Evolutionary conservation across 805 yeast species (phyloP), one percentile per base, ranked within the genome.

Genomic region (Candida maesae): DNA sequence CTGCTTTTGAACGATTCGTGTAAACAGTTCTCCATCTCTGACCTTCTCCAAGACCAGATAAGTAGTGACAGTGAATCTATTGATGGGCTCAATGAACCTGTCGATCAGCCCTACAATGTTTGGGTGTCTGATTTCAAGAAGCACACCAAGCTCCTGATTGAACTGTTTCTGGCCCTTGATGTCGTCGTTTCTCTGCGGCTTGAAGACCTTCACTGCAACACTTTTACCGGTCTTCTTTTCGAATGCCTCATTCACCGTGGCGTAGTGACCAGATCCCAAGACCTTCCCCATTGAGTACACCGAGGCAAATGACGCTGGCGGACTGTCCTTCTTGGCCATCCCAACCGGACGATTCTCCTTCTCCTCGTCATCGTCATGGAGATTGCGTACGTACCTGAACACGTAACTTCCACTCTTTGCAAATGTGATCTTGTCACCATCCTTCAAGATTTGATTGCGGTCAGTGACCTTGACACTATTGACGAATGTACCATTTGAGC

Each of bases 181-280:
- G 50, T 68, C 73, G 42, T 68, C 70, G 25, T 62, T 58, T 35
- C 56, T 58, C 59, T 74, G 66, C 47, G 83, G 81, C 50, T 78
- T 81, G 60, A 84, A 84, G 8, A 84, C 79, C 55, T 84, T 84
- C 4, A 84, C 86, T 0, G 91, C 93, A 35, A 78, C 84, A 3
- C 71, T 61, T 36, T 72, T 71, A 0, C 88, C 87, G 0, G 80
- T 71, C 7, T 61, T 59, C 49, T 79, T 73, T 46, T 76, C 71
- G 7, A 68, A 66, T 3, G 87, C 87, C 49, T 81, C 85, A 55
- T 78, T 81, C 3, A 84, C 93, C n/a, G 78, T 78, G 0, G 93
- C 91, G 53, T 84, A 84, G 60, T 84, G 91, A 1, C 93, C 93
- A 4, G 82, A 64, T 0, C 93, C 93, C 17, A 84, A 61, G 47